Percentiles rank a stretch among this genome's conserved stretches.
phyloP scores from a whole-genome alignment of 140 eudicot genomes.

The Flaveria floridana region DNA sequence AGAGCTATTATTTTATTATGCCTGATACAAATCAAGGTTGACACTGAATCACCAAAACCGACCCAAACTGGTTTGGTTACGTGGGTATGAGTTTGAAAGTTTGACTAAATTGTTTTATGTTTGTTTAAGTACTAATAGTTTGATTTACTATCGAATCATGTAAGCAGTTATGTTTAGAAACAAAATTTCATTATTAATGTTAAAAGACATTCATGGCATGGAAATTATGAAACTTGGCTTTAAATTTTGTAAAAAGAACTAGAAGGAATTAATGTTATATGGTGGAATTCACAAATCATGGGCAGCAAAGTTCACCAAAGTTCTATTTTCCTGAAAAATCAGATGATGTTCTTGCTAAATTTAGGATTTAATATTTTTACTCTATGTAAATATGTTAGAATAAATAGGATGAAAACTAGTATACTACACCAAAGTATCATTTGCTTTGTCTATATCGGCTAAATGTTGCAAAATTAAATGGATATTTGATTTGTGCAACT shows the following conservation, averaged over 20 bases:
- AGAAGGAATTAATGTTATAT: not conserved
- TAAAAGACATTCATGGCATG: not conserved
- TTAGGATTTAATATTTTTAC: slow-evolving; percentile 2
- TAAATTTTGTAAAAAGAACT: not conserved
- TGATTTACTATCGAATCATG: not conserved
- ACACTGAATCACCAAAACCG: not conserved
- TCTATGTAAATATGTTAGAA: not conserved
- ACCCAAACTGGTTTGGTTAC: not conserved
- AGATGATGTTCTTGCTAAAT: not conserved
- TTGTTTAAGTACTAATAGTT: not conserved
- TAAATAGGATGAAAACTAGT: not conserved
- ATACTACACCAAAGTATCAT: slow-evolving; percentile 16
- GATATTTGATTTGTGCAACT: slow-evolving; percentile 22
- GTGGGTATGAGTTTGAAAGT: slow-evolving; percentile 2
- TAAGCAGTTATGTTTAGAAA: not conserved
- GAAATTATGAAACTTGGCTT: not conserved
- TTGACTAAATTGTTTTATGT: not conserved
- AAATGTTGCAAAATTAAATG: slow-evolving; percentile 12
- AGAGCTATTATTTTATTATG: not conserved
- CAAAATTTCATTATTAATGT: not conserved
- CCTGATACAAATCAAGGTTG: not conserved
- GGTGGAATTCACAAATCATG: slow-evolving; percentile 11
- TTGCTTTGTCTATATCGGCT: slow-evolving; percentile 2
- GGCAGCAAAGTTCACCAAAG: not conserved
- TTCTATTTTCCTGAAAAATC: slow-evolving; percentile 8